Percentiles rank a stretch among this genome's conserved stretches.
Conservation (phyloP, 257 asterid genomes). For the Salvia splendens region DNA sequence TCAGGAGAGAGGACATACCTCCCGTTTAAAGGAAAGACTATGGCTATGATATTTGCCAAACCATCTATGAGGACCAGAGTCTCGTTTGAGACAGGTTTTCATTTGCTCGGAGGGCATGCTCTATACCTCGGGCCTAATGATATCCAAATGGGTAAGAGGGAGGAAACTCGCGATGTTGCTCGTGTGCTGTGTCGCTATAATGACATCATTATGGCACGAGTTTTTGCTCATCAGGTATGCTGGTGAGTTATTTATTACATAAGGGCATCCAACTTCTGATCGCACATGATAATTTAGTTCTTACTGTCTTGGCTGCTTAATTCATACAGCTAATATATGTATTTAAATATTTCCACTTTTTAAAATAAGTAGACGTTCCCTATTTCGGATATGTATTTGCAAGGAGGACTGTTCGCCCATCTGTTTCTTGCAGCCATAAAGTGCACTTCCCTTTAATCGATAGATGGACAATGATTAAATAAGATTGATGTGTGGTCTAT, state of each 20-base stretch:
- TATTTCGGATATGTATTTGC: background rate
- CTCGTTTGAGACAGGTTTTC: slow-evolving; percentile 94
- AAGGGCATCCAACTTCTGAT: slow-evolving; percentile 22
- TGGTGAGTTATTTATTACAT: slow-evolving; percentile 50
- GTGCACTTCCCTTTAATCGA: background rate
- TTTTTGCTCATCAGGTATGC: slow-evolving; percentile 97
- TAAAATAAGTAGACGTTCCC: background rate
- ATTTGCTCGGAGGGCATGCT: slow-evolving; percentile 97
- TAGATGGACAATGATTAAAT: background rate
- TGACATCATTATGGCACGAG: slow-evolving; percentile 97
- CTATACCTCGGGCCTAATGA: slow-evolving; percentile 90
- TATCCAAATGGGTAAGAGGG: slow-evolving; percentile 98
- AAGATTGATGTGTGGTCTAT: background rate
- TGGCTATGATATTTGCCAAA: slow-evolving; percentile 97
- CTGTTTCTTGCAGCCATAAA: background rate
- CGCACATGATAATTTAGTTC: background rate
- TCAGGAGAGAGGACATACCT: slow-evolving; percentile 89
- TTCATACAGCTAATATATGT: slow-evolving; percentile 1
- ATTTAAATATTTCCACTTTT: background rate
- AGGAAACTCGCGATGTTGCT: slow-evolving; percentile 86
- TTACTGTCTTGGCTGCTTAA: slow-evolving; percentile 1
- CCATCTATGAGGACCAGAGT: slow-evolving; percentile 99
- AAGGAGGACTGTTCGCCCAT: background rate
- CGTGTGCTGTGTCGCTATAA: slow-evolving; percentile 70
- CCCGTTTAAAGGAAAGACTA: slow-evolving; percentile 91